phyloP scores from a whole-genome alignment of 2,329 filamentous ascomycete species.

The Neonectria ditissima region DNA sequence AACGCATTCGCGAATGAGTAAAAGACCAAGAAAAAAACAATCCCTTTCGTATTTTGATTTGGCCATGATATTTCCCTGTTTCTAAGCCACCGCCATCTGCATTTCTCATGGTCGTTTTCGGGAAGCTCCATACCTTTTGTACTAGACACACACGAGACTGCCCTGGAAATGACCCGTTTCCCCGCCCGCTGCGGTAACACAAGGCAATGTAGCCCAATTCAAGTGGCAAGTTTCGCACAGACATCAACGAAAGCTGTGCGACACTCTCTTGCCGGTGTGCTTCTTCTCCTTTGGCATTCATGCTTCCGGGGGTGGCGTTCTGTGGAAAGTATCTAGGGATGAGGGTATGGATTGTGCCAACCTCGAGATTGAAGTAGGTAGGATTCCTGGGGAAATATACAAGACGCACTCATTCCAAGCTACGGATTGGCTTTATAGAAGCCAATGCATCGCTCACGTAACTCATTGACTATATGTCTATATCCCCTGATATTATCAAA shows the following conservation, averaged over 20 bases:
- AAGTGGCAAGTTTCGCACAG: not conserved
- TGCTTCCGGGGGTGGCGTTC: not conserved
- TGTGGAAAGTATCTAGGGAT: not conserved
- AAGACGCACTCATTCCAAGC: not conserved
- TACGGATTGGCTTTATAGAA: not conserved
- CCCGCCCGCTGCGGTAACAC: not conserved
- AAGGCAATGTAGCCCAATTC: not conserved
- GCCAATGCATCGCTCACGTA: not conserved
- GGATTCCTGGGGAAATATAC: not conserved
- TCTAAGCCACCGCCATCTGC: not conserved
- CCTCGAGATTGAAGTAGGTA: not conserved
- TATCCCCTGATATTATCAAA: no score
- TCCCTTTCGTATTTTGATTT: not conserved
- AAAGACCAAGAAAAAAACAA: not conserved
- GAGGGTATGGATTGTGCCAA: not conserved
- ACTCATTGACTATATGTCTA: no score
- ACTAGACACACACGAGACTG: not conserved
- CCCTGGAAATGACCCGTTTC: not conserved
- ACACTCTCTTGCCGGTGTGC: not conserved
- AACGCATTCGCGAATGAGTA: no score
- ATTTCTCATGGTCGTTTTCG: not conserved
- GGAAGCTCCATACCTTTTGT: not conserved
- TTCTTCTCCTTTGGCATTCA: not conserved
- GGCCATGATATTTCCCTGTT: not conserved
- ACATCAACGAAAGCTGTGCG: not conserved